Conservation (phyloP, 2,329 filamentous ascomycete genomes). For the Hymenotorrendiella dingleyae region DNA sequence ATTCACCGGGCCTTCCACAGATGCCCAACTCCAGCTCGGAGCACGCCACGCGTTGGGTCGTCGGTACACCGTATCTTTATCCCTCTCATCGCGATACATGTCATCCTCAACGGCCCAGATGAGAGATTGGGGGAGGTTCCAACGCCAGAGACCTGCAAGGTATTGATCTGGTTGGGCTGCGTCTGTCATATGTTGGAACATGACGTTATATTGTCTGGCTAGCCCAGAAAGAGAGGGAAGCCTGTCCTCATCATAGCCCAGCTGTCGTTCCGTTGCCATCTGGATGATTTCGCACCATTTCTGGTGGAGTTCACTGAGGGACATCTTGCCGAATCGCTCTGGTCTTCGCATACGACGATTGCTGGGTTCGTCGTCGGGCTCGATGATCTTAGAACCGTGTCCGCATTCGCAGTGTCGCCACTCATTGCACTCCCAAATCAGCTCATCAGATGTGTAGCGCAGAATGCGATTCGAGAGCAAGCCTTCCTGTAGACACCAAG, state of each 20-base stretch:
- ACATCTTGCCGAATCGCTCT: not conserved
- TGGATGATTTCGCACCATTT: not conserved
- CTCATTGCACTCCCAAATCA: slow-evolving; percentile 1
- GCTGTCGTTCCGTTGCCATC: not conserved
- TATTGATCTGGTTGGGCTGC: too few relatives aligned
- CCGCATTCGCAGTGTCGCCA: not conserved
- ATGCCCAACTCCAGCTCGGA: not conserved
- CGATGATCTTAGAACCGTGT: not conserved
- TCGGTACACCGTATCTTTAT: too few relatives aligned
- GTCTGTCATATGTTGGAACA: too few relatives aligned
- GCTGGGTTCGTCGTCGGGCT: too few relatives aligned
- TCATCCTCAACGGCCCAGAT: not conserved
- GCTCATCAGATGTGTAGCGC: not conserved
- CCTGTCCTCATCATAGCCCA: not conserved
- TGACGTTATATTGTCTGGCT: not conserved
- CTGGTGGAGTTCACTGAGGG: not conserved
- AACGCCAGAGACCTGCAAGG: not conserved
- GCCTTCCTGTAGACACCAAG: slow-evolving; percentile 5
- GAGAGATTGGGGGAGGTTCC: not conserved
- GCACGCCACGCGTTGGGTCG: too few relatives aligned
- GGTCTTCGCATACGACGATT: too few relatives aligned
- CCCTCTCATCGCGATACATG: not conserved
- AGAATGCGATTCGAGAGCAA: slow-evolving; percentile 1
- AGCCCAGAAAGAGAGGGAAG: not conserved
- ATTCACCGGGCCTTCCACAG: too few relatives aligned